phyloP scores from a whole-genome alignment of 2,329 filamentous ascomycete species.

The Cladosporium sp. region DNA sequence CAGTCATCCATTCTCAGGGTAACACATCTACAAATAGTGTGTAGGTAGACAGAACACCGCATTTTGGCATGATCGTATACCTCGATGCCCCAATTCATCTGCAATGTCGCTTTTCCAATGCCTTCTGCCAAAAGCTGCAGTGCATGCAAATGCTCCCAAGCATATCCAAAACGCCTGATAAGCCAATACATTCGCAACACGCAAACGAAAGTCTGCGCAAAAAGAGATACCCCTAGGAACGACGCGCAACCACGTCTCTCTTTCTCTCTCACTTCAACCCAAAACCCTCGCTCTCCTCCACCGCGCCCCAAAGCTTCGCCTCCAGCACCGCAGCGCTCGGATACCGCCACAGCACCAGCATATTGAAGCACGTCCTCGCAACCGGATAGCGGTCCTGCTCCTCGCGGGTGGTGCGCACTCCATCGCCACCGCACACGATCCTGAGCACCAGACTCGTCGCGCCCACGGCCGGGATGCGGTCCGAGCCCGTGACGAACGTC shows the following conservation, averaged over 20 bases:
- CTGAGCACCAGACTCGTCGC: conserved; percentile 72
- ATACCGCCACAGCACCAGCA: conserved; percentile 71
- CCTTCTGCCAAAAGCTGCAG: too few relatives aligned
- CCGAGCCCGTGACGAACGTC: conserved; percentile 83
- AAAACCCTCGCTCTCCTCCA: conserved; percentile 88
- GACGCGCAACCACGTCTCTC: not conserved
- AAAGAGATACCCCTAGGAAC: not conserved
- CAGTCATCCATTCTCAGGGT: too few relatives aligned
- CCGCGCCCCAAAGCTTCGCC: conserved; percentile 71
- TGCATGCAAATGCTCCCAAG: not conserved
- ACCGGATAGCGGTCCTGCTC: conserved; percentile 72
- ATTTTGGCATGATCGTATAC: too few relatives aligned
- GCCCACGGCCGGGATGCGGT: conserved; percentile 83
- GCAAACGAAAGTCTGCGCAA: not conserved
- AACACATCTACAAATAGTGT: too few relatives aligned
- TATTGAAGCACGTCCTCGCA: conserved; percentile 87
- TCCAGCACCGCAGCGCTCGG: conserved; percentile 60
- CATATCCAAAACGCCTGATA: not conserved
- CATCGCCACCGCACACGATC: conserved; percentile 62
- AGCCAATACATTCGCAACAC: not conserved
- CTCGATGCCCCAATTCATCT: too few relatives aligned
- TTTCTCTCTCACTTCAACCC: conserved; percentile 60
- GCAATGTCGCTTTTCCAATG: too few relatives aligned
- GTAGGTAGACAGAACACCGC: too few relatives aligned
- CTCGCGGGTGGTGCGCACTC: conserved; percentile 34